phyloP scores from a whole-genome alignment of 495 filamentous ascomycete species.

The Trichoderma erinaceum region DNA sequence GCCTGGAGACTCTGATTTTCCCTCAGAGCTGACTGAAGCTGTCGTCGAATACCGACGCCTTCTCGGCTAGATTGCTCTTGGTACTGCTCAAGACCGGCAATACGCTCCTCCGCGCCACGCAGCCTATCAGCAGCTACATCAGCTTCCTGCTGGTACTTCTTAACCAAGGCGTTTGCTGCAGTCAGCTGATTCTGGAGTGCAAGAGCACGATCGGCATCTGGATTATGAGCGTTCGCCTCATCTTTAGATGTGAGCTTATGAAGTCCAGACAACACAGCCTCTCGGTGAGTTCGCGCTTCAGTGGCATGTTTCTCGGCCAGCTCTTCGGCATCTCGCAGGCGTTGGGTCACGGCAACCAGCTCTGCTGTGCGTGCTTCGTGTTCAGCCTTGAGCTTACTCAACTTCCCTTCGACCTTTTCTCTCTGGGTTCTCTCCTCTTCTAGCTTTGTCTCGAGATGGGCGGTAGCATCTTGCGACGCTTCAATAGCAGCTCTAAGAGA shows the following conservation, averaged over 20 bases:
- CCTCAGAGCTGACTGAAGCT: constrained; percentile 74
- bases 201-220: constrained; percentile 66
- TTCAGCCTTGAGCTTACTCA: constrained; percentile 72
- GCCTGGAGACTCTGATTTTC: constrained; percentile 72
- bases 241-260: constrained; percentile 59
- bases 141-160: constrained; percentile 84
- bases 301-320: constrained; percentile 79
- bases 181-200: constrained; percentile 75
- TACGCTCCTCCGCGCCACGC: constrained; percentile 86
- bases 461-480: constrained; percentile 67
- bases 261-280: constrained; percentile 76
- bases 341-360: constrained; percentile 64
- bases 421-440: constrained; percentile 75
- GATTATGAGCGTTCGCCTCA: constrained; percentile 42
- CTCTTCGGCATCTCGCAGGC: constrained; percentile 82
- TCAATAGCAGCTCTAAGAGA: constrained; percentile 73
- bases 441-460: constrained; percentile 70
- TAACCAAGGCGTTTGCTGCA: constrained; percentile 69
- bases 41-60: constrained; percentile 77
- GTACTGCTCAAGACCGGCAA: constrained; percentile 91
- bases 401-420: constrained; percentile 71
- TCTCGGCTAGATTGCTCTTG: constrained; percentile 95
- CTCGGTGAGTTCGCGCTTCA: constrained; percentile 80
- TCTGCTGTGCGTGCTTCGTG: constrained; percentile 80
- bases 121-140: constrained; percentile 83